These are phyloP conservation scores for Lasiosphaeria hispida DNA, from an alignment of 495 filamentous ascomycete species.

Conservation along the genomic window DNA sequence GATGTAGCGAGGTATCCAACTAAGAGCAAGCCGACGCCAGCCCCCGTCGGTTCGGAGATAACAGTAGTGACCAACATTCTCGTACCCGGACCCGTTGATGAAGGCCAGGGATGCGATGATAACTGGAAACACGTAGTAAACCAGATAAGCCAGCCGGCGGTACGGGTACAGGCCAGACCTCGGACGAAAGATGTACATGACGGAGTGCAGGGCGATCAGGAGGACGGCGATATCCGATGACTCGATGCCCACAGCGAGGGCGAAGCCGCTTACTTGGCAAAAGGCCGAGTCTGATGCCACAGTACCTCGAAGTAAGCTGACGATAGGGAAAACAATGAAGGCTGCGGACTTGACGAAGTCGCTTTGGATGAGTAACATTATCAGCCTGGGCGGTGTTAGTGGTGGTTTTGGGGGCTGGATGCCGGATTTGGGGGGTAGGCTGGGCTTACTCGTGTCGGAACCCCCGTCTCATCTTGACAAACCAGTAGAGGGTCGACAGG, in stretches of 20 bases:
- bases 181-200: constrained; percentile 63
- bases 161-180: constrained; percentile 65
- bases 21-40: constrained; percentile 64
- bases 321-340: constrained; percentile 61
- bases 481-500: constrained; percentile 63
- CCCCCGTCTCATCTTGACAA: constrained; percentile 66
- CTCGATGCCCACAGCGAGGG: constrained; percentile 62
- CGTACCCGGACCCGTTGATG: constrained; percentile 54
- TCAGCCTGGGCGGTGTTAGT: constrained; percentile 48
- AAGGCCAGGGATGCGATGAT: constrained; percentile 63
- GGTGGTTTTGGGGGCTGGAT: background rate
- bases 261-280: constrained; percentile 68
- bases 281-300: constrained; percentile 51
- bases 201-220: constrained; percentile 68
- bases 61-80: constrained; percentile 62
- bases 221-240: constrained; percentile 67
- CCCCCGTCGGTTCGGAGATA: constrained; percentile 60
- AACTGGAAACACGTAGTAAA: constrained; percentile 56
- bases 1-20: constrained; percentile 71
- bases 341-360: constrained; percentile 66
- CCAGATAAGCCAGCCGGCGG: constrained; percentile 52
- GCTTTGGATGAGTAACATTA: constrained; percentile 67
- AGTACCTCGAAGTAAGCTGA: constrained; percentile 45
- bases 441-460: constrained; percentile 69
- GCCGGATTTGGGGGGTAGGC: background rate